Evolutionary conservation across 495 filamentous ascomycete genomes (phyloP).

Genomic region (Aspergillus ellipticus): DNA sequence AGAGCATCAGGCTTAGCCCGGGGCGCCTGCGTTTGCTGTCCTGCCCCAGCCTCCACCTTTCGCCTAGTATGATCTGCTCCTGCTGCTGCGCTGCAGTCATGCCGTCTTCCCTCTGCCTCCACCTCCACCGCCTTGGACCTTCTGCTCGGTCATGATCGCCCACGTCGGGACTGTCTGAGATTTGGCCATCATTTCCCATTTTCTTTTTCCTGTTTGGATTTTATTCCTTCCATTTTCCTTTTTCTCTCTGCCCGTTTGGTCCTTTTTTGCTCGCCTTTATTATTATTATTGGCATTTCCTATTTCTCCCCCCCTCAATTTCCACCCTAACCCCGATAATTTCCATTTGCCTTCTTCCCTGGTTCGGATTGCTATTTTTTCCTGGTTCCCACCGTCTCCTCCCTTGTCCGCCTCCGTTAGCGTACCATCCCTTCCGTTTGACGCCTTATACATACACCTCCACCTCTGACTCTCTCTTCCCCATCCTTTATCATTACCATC

Average conservation of each 20-base stretch:
- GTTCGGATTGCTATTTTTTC: constrained; percentile 32
- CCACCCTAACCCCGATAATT: constrained; percentile 14
- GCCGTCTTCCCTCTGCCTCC: constrained; percentile 20
- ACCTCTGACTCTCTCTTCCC: constrained; percentile 7
- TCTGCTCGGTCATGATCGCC: constrained; percentile 17
- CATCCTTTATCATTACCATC: constrained; percentile 4
- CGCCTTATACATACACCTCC: constrained; percentile 27
- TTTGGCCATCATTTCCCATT: constrained; percentile 7
- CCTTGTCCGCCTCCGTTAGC: constrained; percentile 18
- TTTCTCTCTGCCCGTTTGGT: constrained; percentile 11
- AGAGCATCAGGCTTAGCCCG: constrained; percentile 20
- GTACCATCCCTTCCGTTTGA: constrained; percentile 30
- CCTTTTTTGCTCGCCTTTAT: constrained; percentile 9
- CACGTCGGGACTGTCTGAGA: constrained; percentile 16
- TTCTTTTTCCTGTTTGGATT: constrained; percentile 9
- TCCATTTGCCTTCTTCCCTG: constrained; percentile 8
- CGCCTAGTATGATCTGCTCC: constrained; percentile 21
- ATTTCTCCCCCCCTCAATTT: constrained; percentile 17
- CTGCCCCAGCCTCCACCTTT: constrained; percentile 20
- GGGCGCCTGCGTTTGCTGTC: constrained; percentile 26
- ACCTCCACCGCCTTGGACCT: constrained; percentile 11
- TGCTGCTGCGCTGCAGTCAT: constrained; percentile 24
- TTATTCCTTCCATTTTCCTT: constrained; percentile 4
- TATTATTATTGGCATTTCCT: constrained; percentile 12
- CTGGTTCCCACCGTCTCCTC: constrained; percentile 30